Conservation (phyloP, 139 green algal genomes). For the Microglena sp. region DNA sequence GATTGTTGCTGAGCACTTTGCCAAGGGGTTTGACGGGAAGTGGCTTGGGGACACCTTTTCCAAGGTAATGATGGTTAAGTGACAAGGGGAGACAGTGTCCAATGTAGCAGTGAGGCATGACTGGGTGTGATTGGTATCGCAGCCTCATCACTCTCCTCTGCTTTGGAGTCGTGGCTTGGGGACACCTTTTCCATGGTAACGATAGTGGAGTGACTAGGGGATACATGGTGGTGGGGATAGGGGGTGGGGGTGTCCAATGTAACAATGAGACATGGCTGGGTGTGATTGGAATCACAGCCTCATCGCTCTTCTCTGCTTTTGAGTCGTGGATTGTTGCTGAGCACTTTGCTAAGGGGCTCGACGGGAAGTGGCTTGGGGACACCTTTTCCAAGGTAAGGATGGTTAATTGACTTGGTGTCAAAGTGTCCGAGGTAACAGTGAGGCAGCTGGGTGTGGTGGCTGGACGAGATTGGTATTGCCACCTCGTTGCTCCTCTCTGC, state of each 20-base stretch:
- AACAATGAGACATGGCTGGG: too few relatives aligned
- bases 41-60: constrained; percentile 82
- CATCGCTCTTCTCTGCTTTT: constrained; percentile 3
- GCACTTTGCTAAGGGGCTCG: constrained; percentile 25
- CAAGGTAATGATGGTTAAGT: too few relatives aligned
- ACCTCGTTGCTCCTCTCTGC: constrained; percentile 43
- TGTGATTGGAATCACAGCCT: constrained; percentile 91
- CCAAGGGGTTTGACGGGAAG: constrained; percentile 29
- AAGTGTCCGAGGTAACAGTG: too few relatives aligned
- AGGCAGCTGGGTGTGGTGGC: too few relatives aligned
- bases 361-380: constrained; percentile 17
- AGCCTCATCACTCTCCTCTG: constrained; percentile 90
- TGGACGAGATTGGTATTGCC: constrained; percentile 88
- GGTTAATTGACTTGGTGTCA: too few relatives aligned
- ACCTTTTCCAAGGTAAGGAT: constrained; percentile 22
- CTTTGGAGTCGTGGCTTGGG: constrained; percentile 91
- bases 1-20: constrained; percentile 71
- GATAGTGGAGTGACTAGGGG: too few relatives aligned
- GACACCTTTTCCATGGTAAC: constrained; percentile 63
- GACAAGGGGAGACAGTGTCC: too few relatives aligned
- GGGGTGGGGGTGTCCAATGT: too few relatives aligned
- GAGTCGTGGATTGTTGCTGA: constrained; percentile 72
- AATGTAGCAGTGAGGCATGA: too few relatives aligned
- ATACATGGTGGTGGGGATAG: too few relatives aligned
- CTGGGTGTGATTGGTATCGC: constrained; percentile 91